phyloP scores from a whole-genome alignment of 768 basidiomycete species.

The Tulasnella calospora region DNA sequence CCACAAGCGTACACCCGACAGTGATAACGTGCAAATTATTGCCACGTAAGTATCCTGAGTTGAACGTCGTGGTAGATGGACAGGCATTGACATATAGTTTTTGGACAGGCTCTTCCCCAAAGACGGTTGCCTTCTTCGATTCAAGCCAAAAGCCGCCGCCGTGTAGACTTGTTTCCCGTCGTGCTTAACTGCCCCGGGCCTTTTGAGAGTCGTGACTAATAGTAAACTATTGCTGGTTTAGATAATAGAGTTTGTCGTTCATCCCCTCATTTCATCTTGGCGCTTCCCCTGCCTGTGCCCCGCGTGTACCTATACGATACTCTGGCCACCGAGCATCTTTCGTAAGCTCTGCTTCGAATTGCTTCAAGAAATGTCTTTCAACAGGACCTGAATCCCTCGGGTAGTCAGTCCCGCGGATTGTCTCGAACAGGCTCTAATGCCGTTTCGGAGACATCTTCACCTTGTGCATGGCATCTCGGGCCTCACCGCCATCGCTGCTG shows the following conservation, averaged over 20 bases:
- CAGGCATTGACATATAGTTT: not conserved
- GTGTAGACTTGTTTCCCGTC: not conserved
- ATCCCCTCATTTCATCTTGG: not conserved
- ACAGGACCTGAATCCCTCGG: not conserved
- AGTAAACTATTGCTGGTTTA: conserved; percentile 8
- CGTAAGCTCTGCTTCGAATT: not conserved
- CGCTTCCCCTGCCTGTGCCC: not conserved
- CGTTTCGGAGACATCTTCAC: not conserved
- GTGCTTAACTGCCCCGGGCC: not conserved
- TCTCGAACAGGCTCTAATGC: not conserved
- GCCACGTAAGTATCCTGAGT: conserved; percentile 52
- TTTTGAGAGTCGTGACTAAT: not conserved
- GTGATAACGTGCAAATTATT: conserved; percentile 84
- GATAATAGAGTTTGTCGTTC: not conserved
- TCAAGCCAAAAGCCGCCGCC: conserved; percentile 51
- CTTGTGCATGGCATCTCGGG: not conserved
- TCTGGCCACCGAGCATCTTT: not conserved
- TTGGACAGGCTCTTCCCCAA: conserved; percentile 70
- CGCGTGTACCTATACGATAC: not conserved
- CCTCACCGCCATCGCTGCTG: not conserved
- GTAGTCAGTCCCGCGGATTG: not conserved
- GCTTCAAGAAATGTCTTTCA: not conserved
- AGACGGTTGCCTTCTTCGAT: conserved; percentile 79
- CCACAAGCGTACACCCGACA: conserved; percentile 74
- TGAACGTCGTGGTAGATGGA: not conserved